A percentile compares a stretch with the other conserved stretches of the same genome.
These are phyloP conservation scores for Chaetomium fimeti DNA, from an alignment of 495 filamentous ascomycete genomes.

Conservation along the genomic window DNA sequence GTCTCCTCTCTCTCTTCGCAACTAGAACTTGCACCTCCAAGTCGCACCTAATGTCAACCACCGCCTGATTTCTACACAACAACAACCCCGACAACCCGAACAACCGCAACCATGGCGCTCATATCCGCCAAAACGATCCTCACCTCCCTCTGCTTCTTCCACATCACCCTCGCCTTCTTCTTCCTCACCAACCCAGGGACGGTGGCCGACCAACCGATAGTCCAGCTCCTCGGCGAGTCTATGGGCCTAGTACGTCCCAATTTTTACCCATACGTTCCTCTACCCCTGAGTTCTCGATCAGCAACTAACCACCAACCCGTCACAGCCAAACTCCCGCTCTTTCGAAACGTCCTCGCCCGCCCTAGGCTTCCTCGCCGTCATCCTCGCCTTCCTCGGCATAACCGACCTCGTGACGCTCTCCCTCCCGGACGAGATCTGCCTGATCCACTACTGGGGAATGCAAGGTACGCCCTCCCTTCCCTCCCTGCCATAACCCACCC, in stretches of 20 bases:
- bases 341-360: conserved; percentile 64
- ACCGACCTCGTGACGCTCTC: conserved; percentile 72
- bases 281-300: background rate
- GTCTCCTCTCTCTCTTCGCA: background rate
- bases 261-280: background rate
- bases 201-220: conserved; percentile 75
- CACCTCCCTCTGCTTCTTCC: conserved; percentile 74
- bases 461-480: conserved; percentile 44
- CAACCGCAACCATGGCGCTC: conserved; percentile 60
- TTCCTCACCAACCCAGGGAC: conserved; percentile 67
- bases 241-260: conserved; percentile 64
- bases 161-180: conserved; percentile 77
- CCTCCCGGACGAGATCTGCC: conserved; percentile 65
- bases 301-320: conserved; percentile 6
- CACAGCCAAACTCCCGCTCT: conserved; percentile 48
- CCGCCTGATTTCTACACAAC: background rate
- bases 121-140: conserved; percentile 75
- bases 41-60: background rate
- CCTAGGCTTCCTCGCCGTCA: conserved; percentile 67
- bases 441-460: conserved; percentile 63
- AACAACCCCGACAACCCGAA: background rate
- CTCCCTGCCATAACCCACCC: background rate
- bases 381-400: conserved; percentile 65
- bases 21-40: background rate
- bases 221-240: conserved; percentile 79